Conservation (phyloP, 345 rosid species). For the Eucalyptus curtisii region DNA sequence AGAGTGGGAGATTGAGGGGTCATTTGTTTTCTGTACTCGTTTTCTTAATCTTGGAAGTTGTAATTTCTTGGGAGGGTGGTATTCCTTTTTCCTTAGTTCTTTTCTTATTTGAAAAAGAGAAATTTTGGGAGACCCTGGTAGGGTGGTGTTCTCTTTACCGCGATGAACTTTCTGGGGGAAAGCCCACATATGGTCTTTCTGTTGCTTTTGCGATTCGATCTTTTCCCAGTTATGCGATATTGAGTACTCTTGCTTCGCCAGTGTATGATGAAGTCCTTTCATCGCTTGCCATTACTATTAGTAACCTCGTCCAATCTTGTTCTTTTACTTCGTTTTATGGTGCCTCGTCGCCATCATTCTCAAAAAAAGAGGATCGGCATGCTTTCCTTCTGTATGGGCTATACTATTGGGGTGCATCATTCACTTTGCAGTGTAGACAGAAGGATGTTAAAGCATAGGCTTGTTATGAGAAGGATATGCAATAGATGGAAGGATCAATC, state of each 20-base stretch:
- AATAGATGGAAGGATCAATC: not conserved
- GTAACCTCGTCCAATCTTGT: too few relatives aligned
- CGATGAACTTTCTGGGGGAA: not conserved
- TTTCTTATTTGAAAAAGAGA: not conserved
- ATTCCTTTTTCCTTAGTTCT: not conserved
- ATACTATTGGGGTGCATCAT: not conserved
- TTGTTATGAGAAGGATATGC: not conserved
- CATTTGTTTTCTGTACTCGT: not conserved
- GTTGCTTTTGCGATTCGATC: not conserved
- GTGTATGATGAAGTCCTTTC: not conserved
- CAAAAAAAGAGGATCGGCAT: not conserved
- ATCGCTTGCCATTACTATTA: not conserved
- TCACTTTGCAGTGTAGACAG: not conserved
- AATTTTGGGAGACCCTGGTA: not conserved
- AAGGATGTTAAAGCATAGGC: not conserved
- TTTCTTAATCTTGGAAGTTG: not conserved
- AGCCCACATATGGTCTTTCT: not conserved
- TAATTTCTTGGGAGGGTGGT: not conserved
- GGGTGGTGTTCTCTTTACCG: not conserved
- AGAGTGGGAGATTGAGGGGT: not conserved
- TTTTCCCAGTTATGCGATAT: not conserved
- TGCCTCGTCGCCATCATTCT: not conserved
- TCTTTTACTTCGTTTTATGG: not conserved
- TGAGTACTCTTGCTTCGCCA: not conserved
- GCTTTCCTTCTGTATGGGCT: not conserved